Percentiles rank a stretch among this genome's conserved stretches.
phyloP scores from a whole-genome alignment of 371 early-diverging fungal genomes.

The Paramicrosporidium saccamoebae region DNA sequence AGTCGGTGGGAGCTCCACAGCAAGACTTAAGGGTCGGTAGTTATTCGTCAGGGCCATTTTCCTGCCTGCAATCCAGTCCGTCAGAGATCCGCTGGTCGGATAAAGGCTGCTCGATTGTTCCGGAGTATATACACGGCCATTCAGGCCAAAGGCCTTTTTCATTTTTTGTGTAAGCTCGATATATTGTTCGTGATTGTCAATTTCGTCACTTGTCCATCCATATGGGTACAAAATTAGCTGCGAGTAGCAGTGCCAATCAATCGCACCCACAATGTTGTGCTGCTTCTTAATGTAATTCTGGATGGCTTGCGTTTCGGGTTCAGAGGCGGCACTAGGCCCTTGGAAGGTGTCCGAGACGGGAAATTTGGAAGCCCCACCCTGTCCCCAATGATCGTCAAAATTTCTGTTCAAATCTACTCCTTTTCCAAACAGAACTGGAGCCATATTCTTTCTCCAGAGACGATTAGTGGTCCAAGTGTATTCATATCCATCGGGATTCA shows the following conservation, averaged over 20 bases:
- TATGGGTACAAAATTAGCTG: constrained; percentile 10
- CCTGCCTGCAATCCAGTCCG: no score
- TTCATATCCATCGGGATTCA: constrained; percentile 21
- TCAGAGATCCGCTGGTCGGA: no score
- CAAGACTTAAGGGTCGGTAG: no score
- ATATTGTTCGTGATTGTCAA: no score
- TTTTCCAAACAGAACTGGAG: constrained; percentile 1
- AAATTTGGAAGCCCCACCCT: constrained; percentile 10
- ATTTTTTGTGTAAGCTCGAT: no score
- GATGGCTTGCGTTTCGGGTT: constrained; percentile 15
- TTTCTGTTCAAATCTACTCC: constrained; percentile 5
- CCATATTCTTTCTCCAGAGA: constrained; percentile 17
- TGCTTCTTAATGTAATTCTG: constrained; percentile 9
- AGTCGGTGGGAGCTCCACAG: no score
- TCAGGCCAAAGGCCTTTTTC: no score
- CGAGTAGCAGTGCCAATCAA: constrained; percentile 17
- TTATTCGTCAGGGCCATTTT: no score
- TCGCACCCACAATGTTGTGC: constrained; percentile 12
- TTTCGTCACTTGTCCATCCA: no score
- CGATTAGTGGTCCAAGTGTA: constrained; percentile 11
- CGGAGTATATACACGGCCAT: no score
- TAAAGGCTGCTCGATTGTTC: no score
- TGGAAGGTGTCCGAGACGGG: constrained; percentile 15
- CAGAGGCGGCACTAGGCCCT: constrained; percentile 13
- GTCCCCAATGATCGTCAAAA: constrained; percentile 17